Conservation (phyloP, 2,329 filamentous ascomycete genomes). For the Ustilaginoidea virens region DNA sequence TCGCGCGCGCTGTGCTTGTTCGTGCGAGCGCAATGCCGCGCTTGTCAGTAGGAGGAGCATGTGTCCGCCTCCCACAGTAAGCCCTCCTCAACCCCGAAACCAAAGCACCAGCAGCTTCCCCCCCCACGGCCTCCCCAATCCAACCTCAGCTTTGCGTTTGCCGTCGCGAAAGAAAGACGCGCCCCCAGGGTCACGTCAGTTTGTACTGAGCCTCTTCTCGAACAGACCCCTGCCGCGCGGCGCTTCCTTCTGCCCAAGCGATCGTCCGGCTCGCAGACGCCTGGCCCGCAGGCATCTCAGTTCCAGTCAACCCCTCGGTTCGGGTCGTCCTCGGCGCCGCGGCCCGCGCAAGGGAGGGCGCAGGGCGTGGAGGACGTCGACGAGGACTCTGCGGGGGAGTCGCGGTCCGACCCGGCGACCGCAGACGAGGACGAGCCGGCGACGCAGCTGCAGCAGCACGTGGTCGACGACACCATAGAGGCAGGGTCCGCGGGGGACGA, state of each 20-base stretch:
- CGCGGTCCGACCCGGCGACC: not conserved
- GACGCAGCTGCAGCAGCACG: no score
- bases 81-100: no score
- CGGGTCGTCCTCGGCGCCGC: conserved; percentile 16
- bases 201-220: no score
- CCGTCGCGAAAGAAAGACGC: no score
- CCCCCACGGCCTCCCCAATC: no score
- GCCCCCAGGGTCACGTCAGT: no score
- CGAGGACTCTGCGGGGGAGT: conserved; percentile 9
- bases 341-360: conserved; percentile 13
- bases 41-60: conserved; percentile 1
- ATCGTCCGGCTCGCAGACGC: conserved; percentile 17
- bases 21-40: no score
- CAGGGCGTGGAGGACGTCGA: conserved; percentile 19
- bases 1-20: no score
- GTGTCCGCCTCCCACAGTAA: conserved; percentile 3
- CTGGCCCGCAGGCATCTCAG: conserved; percentile 12
- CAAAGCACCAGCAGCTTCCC: no score
- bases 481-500: no score
- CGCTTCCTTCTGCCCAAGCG: conserved; percentile 22
- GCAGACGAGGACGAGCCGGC: conserved; percentile 1
- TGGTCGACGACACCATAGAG: no score
- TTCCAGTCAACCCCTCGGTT: conserved; percentile 25
- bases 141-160: no score
- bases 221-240: conserved; percentile 24